Conservation (phyloP, 139 green algal genomes). For the Pleodorina starrii region DNA sequence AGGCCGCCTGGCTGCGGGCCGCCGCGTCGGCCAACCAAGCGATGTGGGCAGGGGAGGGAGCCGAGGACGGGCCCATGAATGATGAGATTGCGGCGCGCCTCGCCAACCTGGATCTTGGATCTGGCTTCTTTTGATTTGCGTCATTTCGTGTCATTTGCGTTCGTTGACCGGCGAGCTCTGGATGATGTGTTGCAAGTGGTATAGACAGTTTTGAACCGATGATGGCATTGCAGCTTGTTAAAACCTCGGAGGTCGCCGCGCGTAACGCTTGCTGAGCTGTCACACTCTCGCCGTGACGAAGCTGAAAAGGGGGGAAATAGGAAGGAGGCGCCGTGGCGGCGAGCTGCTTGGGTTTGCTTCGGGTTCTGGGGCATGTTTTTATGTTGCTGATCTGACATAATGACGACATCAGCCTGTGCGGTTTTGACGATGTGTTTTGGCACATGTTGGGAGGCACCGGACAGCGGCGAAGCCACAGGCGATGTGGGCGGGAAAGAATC, state of each 20-base stretch:
- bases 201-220: too few relatives aligned
- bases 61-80: slow-evolving; percentile 43
- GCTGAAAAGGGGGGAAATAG: background rate
- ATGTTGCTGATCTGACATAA: slow-evolving; percentile 14
- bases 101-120: slow-evolving; percentile 60
- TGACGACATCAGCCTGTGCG: slow-evolving; percentile 16
- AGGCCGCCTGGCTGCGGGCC: slow-evolving; percentile 37
- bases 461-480: background rate
- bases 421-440: slow-evolving; percentile 34
- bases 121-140: slow-evolving; percentile 54
- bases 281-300: background rate
- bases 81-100: slow-evolving; percentile 59
- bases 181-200: background rate
- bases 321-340: background rate
- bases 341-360: background rate
- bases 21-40: slow-evolving; percentile 42
- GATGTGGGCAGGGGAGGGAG: slow-evolving; percentile 46
- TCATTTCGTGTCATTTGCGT: background rate
- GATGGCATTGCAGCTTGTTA: too few relatives aligned
- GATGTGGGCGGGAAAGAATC: background rate
- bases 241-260: background rate
- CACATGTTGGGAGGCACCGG: background rate
- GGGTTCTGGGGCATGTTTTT: slow-evolving; percentile 10
- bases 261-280: background rate
- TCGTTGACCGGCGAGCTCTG: background rate